Evolutionary conservation across 2,329 filamentous ascomycete species (phyloP).

Genomic region (Cladophialophora immunda): DNA sequence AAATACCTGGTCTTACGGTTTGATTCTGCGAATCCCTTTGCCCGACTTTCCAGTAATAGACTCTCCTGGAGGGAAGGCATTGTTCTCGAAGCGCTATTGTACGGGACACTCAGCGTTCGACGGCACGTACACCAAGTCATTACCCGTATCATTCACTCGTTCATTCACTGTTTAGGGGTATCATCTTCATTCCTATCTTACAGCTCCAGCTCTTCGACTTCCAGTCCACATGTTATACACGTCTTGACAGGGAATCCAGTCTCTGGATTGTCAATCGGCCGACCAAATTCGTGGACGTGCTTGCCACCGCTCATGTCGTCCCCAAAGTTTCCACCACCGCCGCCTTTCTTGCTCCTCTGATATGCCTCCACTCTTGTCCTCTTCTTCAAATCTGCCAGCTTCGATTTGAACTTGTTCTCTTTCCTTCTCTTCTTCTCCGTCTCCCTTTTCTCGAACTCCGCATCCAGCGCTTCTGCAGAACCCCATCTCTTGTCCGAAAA

Average conservation of each 20-base stretch:
- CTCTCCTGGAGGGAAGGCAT: background rate
- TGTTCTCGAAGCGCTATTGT: background rate
- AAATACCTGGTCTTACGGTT: background rate
- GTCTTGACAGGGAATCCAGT: slow-evolving; percentile 73
- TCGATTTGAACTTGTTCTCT: slow-evolving; percentile 89
- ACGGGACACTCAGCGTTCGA: background rate
- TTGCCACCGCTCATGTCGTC: slow-evolving; percentile 74
- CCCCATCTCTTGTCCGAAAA: slow-evolving; percentile 88
- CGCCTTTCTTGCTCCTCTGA: slow-evolving; percentile 69
- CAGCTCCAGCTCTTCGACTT: slow-evolving; percentile 72
- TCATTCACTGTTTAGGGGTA: slow-evolving; percentile 1
- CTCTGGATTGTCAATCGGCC: slow-evolving; percentile 65
- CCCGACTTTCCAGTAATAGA: background rate
- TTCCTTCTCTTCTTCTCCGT: slow-evolving; percentile 83
- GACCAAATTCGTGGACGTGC: slow-evolving; percentile 89
- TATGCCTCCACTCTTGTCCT: slow-evolving; percentile 92
- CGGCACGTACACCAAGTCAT: background rate
- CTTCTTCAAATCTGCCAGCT: slow-evolving; percentile 89
- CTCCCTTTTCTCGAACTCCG: slow-evolving; percentile 83
- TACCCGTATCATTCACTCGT: background rate
- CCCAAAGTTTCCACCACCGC: slow-evolving; percentile 70
- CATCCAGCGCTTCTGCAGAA: slow-evolving; percentile 81
- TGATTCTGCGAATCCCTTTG: background rate
- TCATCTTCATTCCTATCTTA: slow-evolving; percentile 43
- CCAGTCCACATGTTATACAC: slow-evolving; percentile 72